Conservation (phyloP, 2,329 filamentous ascomycete species). For the Aspergillus niger region DNA sequence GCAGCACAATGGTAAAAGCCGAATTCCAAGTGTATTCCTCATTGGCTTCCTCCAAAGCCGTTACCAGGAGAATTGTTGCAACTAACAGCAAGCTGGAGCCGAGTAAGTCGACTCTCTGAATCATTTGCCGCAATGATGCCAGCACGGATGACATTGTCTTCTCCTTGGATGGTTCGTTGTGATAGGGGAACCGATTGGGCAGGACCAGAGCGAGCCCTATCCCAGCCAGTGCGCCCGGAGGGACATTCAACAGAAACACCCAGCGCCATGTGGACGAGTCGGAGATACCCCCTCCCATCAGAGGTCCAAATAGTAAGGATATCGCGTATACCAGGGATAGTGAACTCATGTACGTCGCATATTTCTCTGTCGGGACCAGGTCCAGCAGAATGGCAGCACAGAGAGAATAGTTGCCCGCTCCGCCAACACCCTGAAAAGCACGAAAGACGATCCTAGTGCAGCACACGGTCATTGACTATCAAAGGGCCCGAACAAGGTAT, state of each 20-base stretch:
- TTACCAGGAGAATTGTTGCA: not conserved
- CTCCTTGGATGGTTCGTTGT: not conserved
- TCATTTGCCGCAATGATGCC: not conserved
- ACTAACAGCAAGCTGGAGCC: not conserved
- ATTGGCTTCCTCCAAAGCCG: not conserved
- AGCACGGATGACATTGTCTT: not conserved
- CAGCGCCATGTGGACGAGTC: conserved; percentile 18
- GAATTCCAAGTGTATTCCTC: not conserved
- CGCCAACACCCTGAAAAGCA: conserved; percentile 15
- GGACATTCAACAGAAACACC: conserved; percentile 14
- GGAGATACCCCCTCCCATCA: conserved; percentile 14
- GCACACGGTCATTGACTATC: too few relatives aligned
- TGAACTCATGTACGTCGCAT: conserved; percentile 6
- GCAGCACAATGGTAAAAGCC: not conserved
- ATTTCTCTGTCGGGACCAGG: conserved; percentile 14
- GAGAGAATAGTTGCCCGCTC: conserved; percentile 16
- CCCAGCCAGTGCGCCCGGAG: not conserved
- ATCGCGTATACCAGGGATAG: conserved; percentile 10
- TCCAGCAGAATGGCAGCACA: conserved; percentile 13
- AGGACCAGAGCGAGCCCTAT: not conserved
- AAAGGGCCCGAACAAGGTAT: not conserved
- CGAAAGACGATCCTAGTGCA: conserved; percentile 15
- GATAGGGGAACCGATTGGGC: not conserved
- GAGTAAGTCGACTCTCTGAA: not conserved
- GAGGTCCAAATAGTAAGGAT: conserved; percentile 11